A percentile compares a stretch with the other conserved stretches of the same genome.
These are phyloP conservation scores for Ascochyta lentis DNA, from an alignment of 2,329 filamentous ascomycete species.

Conservation along the genomic window DNA sequence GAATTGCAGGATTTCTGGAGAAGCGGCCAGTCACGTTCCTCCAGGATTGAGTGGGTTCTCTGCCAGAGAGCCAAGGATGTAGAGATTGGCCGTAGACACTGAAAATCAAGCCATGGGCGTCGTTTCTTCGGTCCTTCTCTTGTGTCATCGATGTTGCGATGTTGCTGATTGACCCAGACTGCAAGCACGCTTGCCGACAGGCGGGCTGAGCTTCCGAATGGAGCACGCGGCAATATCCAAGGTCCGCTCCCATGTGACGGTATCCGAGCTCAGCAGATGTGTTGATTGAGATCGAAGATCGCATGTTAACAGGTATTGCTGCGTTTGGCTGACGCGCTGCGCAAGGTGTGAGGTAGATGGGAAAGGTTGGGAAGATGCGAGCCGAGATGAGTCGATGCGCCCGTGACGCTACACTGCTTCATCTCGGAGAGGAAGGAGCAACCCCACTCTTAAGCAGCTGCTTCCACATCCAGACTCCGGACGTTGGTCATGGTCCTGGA, in stretches of 20 bases:
- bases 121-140: slow-evolving; percentile 7
- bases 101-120: not conserved
- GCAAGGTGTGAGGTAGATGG: not conserved
- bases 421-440: slow-evolving; percentile 10
- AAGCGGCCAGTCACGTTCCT: slow-evolving; percentile 43
- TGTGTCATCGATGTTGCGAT: not conserved
- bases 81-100: not conserved
- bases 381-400: not conserved
- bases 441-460: slow-evolving; percentile 9
- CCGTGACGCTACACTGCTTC: slow-evolving; percentile 1
- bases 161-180: not conserved
- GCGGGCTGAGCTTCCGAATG: slow-evolving; percentile 8
- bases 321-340: not conserved
- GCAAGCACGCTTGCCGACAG: not conserved
- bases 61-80: not conserved
- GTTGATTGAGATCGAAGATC: slow-evolving; percentile 4
- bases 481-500: slow-evolving; percentile 9
- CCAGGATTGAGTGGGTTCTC: slow-evolving; percentile 6
- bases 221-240: not conserved
- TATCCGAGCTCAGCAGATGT: not conserved
- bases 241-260: slow-evolving; percentile 2
- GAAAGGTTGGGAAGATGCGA: not conserved
- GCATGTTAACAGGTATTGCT: not conserved
- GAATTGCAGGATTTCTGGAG: slow-evolving; percentile 52
- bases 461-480: slow-evolving; percentile 4